These are phyloP conservation scores for Stenocarpella maydis DNA, from an alignment of 2,329 filamentous ascomycete genomes.

Conservation along the genomic window DNA sequence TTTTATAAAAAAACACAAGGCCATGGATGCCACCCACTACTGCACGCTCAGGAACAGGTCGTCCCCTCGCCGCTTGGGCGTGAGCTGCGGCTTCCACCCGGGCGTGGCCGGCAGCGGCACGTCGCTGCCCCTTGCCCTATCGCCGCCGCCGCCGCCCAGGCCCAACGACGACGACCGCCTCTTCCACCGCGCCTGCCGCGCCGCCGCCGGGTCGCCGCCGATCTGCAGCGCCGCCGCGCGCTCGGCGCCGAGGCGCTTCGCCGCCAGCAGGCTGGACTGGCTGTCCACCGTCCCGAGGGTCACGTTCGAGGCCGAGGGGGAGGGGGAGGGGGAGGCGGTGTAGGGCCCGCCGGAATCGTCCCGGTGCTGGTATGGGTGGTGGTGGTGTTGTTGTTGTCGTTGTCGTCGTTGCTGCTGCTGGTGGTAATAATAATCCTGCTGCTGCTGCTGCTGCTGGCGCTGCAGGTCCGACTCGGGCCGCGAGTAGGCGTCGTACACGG, in stretches of 20 bases:
- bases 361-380: background rate
- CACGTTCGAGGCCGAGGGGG: conserved; percentile 34
- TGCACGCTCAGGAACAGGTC: conserved; percentile 69
- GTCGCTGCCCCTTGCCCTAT: background rate
- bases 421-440: background rate
- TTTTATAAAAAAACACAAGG: background rate
- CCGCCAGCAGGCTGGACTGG: conserved; percentile 53
- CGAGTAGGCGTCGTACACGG: conserved; percentile 9
- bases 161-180: conserved; percentile 27
- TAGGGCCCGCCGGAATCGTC: conserved; percentile 4
- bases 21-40: too few relatives aligned
- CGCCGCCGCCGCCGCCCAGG: too few relatives aligned
- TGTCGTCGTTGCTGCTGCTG: background rate
- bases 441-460: conserved; percentile 17
- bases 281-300: conserved; percentile 7
- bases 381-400: background rate
- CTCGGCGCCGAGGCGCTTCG: conserved; percentile 60
- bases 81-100: conserved; percentile 70
- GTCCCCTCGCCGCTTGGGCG: conserved; percentile 71
- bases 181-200: conserved; percentile 41
- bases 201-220: conserved; percentile 38
- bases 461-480: conserved; percentile 22
- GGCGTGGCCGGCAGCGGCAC: conserved; percentile 55
- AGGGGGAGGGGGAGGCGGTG: conserved; percentile 18
- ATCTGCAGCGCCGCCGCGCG: conserved; percentile 57